Evolutionary conservation across 1,139 yeast genomes (phyloP).

Genomic region (Zygoascus hellenicus): DNA sequence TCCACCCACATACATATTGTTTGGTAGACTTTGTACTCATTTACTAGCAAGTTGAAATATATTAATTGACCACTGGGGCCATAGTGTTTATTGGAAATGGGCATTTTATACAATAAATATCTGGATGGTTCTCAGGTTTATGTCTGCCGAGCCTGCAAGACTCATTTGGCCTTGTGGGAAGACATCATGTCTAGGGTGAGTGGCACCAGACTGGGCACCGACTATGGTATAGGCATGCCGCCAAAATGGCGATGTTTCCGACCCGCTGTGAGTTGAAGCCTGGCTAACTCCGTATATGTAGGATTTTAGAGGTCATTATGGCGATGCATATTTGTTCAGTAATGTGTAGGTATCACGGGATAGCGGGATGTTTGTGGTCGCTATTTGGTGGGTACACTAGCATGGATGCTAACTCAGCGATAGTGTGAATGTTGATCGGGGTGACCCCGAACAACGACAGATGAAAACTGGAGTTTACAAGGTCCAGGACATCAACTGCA

Average conservation of each 20-base stretch:
- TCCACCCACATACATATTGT: not conserved
- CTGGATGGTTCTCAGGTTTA: constrained; percentile 31
- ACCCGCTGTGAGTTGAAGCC: not conserved
- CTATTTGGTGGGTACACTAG: not conserved
- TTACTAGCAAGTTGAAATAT: too few relatives aligned
- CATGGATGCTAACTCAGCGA: constrained; percentile 1
- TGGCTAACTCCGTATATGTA: constrained; percentile 12
- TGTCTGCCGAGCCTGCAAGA: constrained; percentile 37
- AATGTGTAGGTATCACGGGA: constrained; percentile 30
- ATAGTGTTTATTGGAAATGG: constrained; percentile 25
- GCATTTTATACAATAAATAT: constrained; percentile 32
- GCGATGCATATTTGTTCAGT: constrained; percentile 38
- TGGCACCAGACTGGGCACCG: constrained; percentile 1
- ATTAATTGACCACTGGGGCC: too few relatives aligned
- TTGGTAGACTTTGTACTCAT: not conserved
- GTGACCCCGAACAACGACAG: constrained; percentile 33
- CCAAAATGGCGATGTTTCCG: not conserved
- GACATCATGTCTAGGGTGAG: constrained; percentile 36
- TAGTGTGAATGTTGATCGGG: constrained; percentile 35
- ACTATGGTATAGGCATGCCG: not conserved
- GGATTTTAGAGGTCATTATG: constrained; percentile 38
- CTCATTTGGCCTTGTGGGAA: constrained; percentile 35
- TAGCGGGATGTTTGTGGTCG: not conserved
- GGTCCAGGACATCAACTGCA: constrained; percentile 60
- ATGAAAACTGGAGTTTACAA: constrained; percentile 72